Base-by-base conservation (phyloP, 768 basidiomycete species). In the Strobilomyces dryophilus region DNA sequence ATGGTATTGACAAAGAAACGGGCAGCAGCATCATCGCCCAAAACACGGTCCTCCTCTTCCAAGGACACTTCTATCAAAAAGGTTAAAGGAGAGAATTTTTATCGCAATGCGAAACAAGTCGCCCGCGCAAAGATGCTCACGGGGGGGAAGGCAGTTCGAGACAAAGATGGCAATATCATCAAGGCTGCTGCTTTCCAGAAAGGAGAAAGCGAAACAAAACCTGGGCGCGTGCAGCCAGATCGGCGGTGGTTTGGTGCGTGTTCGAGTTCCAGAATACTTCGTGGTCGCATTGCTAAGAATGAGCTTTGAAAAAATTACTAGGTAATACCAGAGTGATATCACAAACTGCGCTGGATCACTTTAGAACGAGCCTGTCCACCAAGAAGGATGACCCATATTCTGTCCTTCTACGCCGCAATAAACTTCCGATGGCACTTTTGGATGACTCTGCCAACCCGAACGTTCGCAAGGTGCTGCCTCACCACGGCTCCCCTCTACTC, bases 241-340 rank as follows among this genome's bases (percentile, higher is more conserved):
- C 78, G 93, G 54, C 74, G 95, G 62, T 99, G 95, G 95, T 99
- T 99, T 64, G 97, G 94, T 95, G 64, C 59, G 88, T 76, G 52
- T 51, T 27, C 18, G 21, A 51, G 47, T 40, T 17, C 9, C 4
- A 2, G 11, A 32, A 32, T 36, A 24, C 15, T 21, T 20, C 34
- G 27, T 53, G 49, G 29, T 47, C 50, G 27, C 39, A 32, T 54
- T 32, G 42, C 45, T 61, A 46, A 61, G 17, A 34, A 39, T n/a
- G 46, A 24, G 27, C 27, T 41, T 21, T 45, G 32, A 35, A 49
- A 57, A 52, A 42, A 51, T 26, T 36, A 43, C 27, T 59, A 95
- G 94, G 95, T 40, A 98, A 98, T 71, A 98, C 97, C n/a, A 78
- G 97, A 66, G 95, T 98, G 34, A 98, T 99, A 66, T 94, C 92